Conservation (phyloP, 2,329 filamentous ascomycete genomes). For the Aureobasidium vineae region DNA sequence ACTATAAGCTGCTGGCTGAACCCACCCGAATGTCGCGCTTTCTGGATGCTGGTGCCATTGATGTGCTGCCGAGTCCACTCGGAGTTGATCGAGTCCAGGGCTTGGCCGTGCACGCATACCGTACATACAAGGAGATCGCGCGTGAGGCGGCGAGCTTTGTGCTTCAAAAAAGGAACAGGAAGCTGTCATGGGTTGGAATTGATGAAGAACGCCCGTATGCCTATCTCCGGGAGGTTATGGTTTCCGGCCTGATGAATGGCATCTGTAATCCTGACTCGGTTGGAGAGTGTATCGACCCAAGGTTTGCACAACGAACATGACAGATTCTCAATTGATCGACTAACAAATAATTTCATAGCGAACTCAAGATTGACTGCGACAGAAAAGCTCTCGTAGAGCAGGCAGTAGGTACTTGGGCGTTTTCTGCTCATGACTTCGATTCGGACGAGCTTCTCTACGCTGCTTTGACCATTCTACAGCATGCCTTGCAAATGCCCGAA, state of each 20-base stretch:
- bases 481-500: conserved; percentile 78
- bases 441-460: conserved; percentile 89
- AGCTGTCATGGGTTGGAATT: conserved; percentile 88
- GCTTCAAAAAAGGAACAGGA: conserved; percentile 70
- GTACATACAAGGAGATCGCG: conserved; percentile 71
- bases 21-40: conserved; percentile 24
- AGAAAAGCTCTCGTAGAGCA: conserved; percentile 64
- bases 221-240: conserved; percentile 90
- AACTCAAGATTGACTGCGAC: conserved; percentile 66
- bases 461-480: conserved; percentile 83
- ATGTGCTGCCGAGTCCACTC: conserved; percentile 80
- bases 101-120: conserved; percentile 79
- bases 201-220: conserved; percentile 82
- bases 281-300: conserved; percentile 61
- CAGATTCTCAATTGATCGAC: background rate
- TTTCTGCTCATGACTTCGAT: conserved; percentile 82
- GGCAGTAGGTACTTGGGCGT: conserved; percentile 76
- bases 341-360: conserved; percentile 41
- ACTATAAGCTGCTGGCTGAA: conserved; percentile 27
- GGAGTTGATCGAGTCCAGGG: conserved; percentile 70
- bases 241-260: conserved; percentile 82
- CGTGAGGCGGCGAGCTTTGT: conserved; percentile 70
- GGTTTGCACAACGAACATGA: conserved; percentile 46
- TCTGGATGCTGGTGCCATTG: conserved; percentile 79
- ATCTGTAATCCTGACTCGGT: conserved; percentile 72